Conservation (phyloP, 495 filamentous ascomycete genomes). For the Penicillium silybi region DNA sequence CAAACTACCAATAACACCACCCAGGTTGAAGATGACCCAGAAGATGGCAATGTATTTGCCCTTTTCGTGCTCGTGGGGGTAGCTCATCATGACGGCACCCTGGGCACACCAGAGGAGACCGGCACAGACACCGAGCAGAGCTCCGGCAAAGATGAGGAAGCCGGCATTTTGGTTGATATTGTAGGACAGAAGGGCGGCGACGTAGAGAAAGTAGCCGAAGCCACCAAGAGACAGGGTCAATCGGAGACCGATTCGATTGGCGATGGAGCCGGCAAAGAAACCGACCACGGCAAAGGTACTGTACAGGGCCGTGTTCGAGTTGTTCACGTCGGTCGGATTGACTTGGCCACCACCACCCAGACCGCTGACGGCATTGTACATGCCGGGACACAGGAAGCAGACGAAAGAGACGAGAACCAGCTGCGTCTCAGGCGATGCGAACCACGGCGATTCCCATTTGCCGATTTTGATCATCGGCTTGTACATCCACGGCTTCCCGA, state of each 20-base stretch:
- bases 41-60: conserved; percentile 87
- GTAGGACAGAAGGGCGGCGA: conserved; percentile 73
- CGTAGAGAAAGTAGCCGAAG: conserved; percentile 82
- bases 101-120: conserved; percentile 89
- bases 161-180: conserved; percentile 67
- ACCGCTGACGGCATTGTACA: conserved; percentile 75
- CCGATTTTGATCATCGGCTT: conserved; percentile 53
- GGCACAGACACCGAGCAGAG: conserved; percentile 67
- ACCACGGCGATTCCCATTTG: conserved; percentile 57
- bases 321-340: conserved; percentile 58
- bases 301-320: conserved; percentile 71
- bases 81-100: conserved; percentile 94
- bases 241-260: conserved; percentile 72
- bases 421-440: conserved; percentile 72
- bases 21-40: conserved; percentile 94
- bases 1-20: conserved; percentile 84
- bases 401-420: conserved; percentile 74
- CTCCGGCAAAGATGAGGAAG: conserved; percentile 56
- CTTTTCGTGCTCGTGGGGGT: conserved; percentile 77
- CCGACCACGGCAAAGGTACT: conserved; percentile 81
- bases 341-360: conserved; percentile 69
- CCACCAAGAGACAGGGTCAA: conserved; percentile 74
- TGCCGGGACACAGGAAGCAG: conserved; percentile 86
- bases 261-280: conserved; percentile 80
- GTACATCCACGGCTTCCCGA: conserved; percentile 62